Conservation (phyloP, 2,329 filamentous ascomycete genomes). For the Ophiocordyceps australis region DNA sequence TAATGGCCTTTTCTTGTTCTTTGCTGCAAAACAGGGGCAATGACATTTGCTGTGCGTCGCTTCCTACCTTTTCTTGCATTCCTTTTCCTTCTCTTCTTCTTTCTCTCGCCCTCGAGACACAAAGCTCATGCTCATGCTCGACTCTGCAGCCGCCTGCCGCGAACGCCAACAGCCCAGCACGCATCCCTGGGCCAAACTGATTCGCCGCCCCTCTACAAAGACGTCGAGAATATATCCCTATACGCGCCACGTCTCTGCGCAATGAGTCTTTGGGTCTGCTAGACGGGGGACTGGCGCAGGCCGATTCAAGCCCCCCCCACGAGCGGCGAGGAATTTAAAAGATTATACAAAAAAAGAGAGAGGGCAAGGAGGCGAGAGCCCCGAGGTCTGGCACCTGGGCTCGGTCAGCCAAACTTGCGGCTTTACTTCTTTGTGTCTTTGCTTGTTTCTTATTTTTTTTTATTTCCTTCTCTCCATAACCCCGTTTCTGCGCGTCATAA, state of each 20-base stretch:
- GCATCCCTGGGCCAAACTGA: constrained; percentile 18
- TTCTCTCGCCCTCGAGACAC: not conserved
- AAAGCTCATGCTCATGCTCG: not conserved
- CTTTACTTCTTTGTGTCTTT: too few species aligned
- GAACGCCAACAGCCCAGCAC: constrained; percentile 19
- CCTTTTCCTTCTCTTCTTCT: not conserved
- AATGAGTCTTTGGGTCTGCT: constrained; percentile 1
- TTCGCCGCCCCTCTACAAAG: constrained; percentile 13
- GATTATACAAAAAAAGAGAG: too few species aligned
- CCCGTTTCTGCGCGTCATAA: too few species aligned
- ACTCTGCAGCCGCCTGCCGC: constrained; percentile 15
- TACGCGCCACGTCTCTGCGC: constrained; percentile 11
- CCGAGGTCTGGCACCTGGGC: too few species aligned
- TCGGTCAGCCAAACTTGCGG: too few species aligned
- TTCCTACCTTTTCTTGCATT: not conserved
- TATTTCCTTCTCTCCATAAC: too few species aligned
- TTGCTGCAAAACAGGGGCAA: constrained; percentile 22
- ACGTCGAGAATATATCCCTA: constrained; percentile 9
- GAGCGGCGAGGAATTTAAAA: too few species aligned
- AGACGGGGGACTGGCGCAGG: too few species aligned
- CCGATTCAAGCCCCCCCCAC: too few species aligned
- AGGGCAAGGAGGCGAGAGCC: too few species aligned
- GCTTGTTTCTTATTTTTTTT: too few species aligned
- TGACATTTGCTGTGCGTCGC: constrained; percentile 24
- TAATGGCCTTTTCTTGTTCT: too few species aligned